Percentiles rank a stretch among this genome's conserved stretches.
Evolutionary conservation across 73 alveolate genomes (phyloP).

Genomic region (Paramecium primaurelia): DNA sequence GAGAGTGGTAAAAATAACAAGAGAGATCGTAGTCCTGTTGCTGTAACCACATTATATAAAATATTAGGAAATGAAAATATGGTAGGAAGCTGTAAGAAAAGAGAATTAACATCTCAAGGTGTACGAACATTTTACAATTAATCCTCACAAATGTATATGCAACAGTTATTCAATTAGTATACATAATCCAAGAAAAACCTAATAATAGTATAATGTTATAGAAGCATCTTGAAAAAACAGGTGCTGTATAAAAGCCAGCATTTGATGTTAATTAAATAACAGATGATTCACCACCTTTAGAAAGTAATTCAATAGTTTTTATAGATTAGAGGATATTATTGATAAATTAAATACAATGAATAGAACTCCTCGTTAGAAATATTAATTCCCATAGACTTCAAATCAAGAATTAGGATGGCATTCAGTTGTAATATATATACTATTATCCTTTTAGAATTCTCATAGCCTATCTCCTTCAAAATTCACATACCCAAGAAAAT

Average conservation of each 20-base stretch:
- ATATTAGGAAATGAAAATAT: slow-evolving; percentile 55
- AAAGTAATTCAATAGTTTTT: background rate
- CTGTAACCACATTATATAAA: background rate
- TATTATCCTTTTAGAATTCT: background rate
- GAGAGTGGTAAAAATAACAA: background rate
- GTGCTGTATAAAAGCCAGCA: slow-evolving; percentile 8
- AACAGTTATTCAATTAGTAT: background rate
- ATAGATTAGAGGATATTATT: slow-evolving; percentile 37
- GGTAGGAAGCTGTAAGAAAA: slow-evolving; percentile 53
- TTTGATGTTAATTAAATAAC: slow-evolving; percentile 48
- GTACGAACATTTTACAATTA: slow-evolving; percentile 56
- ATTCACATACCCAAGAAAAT: slow-evolving; percentile 58
- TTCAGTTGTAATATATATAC: background rate
- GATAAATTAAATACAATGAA: slow-evolving; percentile 50
- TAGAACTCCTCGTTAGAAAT: slow-evolving; percentile 57
- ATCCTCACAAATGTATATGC: slow-evolving; percentile 46
- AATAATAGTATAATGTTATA: slow-evolving; percentile 43
- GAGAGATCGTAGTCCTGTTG: slow-evolving; percentile 21
- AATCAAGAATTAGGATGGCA: slow-evolving; percentile 59
- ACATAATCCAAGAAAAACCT: slow-evolving; percentile 52
- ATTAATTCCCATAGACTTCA: slow-evolving; percentile 57
- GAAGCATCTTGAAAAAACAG: slow-evolving; percentile 43
- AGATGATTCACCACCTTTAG: slow-evolving; percentile 44
- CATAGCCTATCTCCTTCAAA: slow-evolving; percentile 2
- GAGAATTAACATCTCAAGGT: slow-evolving; percentile 53